Percentiles rank a stretch among this genome's conserved stretches.
phyloP scores from a whole-genome alignment of 441 rosid genomes.

The Pelargonium australe region DNA sequence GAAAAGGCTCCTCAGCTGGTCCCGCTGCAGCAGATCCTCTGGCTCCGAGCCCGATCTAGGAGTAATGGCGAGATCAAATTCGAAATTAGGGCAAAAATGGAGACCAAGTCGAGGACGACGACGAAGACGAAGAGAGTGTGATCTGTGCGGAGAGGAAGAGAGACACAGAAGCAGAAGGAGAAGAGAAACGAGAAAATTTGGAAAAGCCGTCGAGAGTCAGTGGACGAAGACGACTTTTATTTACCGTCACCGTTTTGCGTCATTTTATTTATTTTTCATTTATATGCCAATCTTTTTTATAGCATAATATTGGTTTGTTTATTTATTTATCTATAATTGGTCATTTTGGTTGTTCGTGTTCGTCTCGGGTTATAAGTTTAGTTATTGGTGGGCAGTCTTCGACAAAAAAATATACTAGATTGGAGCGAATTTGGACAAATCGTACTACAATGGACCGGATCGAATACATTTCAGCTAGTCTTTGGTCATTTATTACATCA shows the following conservation, averaged over 20 bases:
- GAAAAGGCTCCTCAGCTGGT: neutral
- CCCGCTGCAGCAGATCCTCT: neutral
- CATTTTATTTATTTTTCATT: neutral
- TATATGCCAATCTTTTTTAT: too few relatives aligned
- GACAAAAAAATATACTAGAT: too few relatives aligned
- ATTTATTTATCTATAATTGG: too few relatives aligned
- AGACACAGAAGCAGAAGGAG: neutral
- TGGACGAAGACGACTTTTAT: constrained; percentile 3
- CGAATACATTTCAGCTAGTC: too few relatives aligned
- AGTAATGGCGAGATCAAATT: neutral
- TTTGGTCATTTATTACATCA: too few relatives aligned
- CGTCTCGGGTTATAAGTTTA: too few relatives aligned
- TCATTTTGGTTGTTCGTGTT: too few relatives aligned
- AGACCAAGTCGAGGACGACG: neutral
- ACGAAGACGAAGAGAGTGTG: neutral
- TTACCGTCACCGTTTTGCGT: constrained; percentile 2
- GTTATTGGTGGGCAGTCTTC: too few relatives aligned
- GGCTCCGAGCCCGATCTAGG: constrained; percentile 7
- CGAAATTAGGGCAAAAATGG: neutral
- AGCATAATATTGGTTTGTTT: too few relatives aligned
- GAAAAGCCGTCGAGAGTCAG: neutral
- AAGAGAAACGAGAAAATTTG: neutral
- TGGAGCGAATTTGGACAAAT: too few relatives aligned
- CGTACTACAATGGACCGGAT: too few relatives aligned
- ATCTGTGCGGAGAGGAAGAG: neutral